phyloP scores from a whole-genome alignment of 2,329 filamentous ascomycete genomes.

The Fusarium fracticaudum region DNA sequence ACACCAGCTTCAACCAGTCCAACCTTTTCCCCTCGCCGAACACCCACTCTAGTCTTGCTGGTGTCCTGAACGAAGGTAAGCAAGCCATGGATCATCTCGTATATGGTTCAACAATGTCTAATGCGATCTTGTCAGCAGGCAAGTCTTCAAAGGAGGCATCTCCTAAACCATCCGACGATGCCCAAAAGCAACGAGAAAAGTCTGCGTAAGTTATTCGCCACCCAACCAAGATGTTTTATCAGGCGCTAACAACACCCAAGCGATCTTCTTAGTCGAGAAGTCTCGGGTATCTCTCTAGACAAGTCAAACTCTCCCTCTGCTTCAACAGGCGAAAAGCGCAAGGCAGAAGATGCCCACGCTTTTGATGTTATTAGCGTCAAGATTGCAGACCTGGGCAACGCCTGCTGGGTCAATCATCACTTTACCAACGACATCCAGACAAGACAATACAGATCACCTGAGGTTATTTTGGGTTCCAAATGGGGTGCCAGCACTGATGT shows the following conservation, averaged over 20 bases:
- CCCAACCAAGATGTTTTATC: background rate
- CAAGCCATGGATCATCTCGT: too few relatives aligned
- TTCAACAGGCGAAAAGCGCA: conserved; percentile 68
- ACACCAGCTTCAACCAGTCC: conserved; percentile 85
- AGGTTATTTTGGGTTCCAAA: conserved; percentile 95
- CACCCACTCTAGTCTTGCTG: conserved; percentile 80
- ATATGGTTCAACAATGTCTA: conserved; percentile 4
- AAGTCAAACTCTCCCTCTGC: conserved; percentile 67
- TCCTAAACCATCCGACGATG: conserved; percentile 66
- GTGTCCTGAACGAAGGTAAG: conserved; percentile 83
- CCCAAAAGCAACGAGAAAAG: conserved; percentile 88
- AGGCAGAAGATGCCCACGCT: conserved; percentile 65
- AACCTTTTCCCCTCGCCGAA: conserved; percentile 74
- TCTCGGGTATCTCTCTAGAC: conserved; percentile 93
- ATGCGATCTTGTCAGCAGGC: conserved; percentile 36
- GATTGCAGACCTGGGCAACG: conserved; percentile 97
- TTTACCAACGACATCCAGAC: conserved; percentile 99
- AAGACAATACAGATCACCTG: conserved; percentile 93
- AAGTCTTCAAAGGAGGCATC: conserved; percentile 55
- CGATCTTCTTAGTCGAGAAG: conserved; percentile 89
- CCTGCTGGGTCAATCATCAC: conserved; percentile 98
- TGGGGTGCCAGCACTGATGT: conserved; percentile 99
- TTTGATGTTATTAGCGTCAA: conserved; percentile 93
- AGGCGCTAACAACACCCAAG: conserved; percentile 54
- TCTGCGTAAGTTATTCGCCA: conserved; percentile 75